These are phyloP conservation scores for Collybia nuda DNA, from an alignment of 768 basidiomycete species.

Conservation along the genomic window DNA sequence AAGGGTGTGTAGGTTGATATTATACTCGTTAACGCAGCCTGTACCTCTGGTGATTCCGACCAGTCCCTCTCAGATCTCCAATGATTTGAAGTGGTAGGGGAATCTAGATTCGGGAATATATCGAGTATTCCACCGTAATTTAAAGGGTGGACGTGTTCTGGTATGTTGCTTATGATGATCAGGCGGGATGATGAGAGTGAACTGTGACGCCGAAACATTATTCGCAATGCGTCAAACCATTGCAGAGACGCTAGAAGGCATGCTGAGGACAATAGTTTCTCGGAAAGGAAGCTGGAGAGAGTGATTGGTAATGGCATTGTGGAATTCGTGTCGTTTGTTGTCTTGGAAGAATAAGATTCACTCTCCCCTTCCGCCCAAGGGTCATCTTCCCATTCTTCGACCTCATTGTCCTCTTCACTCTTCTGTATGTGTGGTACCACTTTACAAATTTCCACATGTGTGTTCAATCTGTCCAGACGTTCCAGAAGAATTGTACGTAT, in stretches of 20 bases:
- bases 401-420: constrained; percentile 46
- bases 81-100: constrained; percentile 20
- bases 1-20: background rate
- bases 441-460: constrained; percentile 64
- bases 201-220: constrained; percentile 58
- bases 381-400: constrained; percentile 76
- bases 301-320: constrained; percentile 41
- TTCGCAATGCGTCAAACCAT: constrained; percentile 54
- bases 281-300: constrained; percentile 63
- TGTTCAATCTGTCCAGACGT: constrained; percentile 68
- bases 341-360: constrained; percentile 23
- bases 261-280: constrained; percentile 57
- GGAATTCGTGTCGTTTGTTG: constrained; percentile 25
- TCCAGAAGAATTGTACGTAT: constrained; percentile 70
- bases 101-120: constrained; percentile 42
- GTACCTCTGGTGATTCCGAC: constrained; percentile 50
- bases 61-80: constrained; percentile 63
- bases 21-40: constrained; percentile 33
- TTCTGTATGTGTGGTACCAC: constrained; percentile 28
- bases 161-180: constrained; percentile 68
- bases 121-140: constrained; percentile 65
- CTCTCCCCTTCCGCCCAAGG: constrained; percentile 62
- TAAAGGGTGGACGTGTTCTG: constrained; percentile 68
- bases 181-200: constrained; percentile 71
- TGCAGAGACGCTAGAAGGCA: constrained; percentile 65